Evolutionary conservation across 2,329 filamentous ascomycete species (phyloP), one percentile per base, ranked within the genome.

Genomic region (Dactylellina sp.): DNA sequence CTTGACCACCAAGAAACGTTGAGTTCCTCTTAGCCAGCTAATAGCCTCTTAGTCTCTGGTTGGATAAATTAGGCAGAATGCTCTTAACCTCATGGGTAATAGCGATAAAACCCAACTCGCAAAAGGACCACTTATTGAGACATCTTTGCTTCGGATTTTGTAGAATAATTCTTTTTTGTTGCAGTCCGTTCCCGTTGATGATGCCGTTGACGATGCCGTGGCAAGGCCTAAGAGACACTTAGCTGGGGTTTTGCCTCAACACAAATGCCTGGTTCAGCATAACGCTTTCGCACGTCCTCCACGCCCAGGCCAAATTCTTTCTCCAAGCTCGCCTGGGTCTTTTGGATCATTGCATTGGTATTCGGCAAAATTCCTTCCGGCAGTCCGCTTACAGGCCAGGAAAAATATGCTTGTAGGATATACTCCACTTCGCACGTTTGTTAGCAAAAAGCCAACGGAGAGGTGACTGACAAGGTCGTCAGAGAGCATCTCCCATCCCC

Each of bases 281-380:
- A 32, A 20, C 3, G 60, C 20, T 42, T 14, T 64, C 24, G 20
- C 7, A 20, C 18, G 20, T 42, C 24, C 53, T 24, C 32, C 32
- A 42, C 42, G 42, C 14, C 37, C 37, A 7, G 32, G 44, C 50
- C 28, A 25, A n/a, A n/a, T n/a, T n/a, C n/a, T 32, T 32, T 5
- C 28, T 32, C 28, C 9, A 32, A 32, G 28, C 35, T 72, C 52
- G 32, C 40, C 59, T 20, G 55, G 55, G 49, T 61, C 60, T 32
- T 72, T 64, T 60, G 37, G 52, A 50, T 44, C 25, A 52, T 57
- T 59, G 39, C 6, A 35, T 47, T n/a, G n/a, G 47, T 60, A 60
- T 40, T 60, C 70, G 70, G 70, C 55, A 74, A 74, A 74, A 74
- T 74, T 74, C 70, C 22, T 66, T 74, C 70, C 70, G 70, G 70